Evolutionary conservation across 306 rosid genomes (phyloP).

Genomic region (Abrus pulchellus): DNA sequence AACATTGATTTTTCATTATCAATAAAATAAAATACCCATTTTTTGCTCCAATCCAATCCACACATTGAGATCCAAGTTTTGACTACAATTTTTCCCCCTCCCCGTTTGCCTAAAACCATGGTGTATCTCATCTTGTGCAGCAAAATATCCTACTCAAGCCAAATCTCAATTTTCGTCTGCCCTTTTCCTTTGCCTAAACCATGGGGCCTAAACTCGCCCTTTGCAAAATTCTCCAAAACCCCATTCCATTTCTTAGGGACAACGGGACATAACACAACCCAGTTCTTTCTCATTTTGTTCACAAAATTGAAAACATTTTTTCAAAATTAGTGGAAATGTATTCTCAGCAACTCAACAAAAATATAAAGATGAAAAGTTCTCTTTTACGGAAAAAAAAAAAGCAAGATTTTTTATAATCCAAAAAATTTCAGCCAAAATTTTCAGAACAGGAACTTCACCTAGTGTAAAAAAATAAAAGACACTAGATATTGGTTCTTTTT

Average conservation of each 20-base stretch:
- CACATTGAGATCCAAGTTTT: slow-evolving; percentile 25
- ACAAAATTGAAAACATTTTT: slow-evolving; percentile 35
- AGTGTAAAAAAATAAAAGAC: no score
- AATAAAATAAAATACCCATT: slow-evolving; percentile 40
- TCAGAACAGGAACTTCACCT: not conserved
- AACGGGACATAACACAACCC: slow-evolving; percentile 25
- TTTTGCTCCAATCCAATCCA: slow-evolving; percentile 28
- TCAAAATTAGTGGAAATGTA: slow-evolving; percentile 37
- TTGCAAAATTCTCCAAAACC: slow-evolving; percentile 8
- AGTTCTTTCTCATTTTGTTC: slow-evolving; percentile 40
- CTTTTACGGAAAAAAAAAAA: not conserved
- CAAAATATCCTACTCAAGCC: slow-evolving; percentile 47
- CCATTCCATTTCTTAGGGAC: slow-evolving; percentile 39
- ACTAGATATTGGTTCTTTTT: no score
- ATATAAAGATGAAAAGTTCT: slow-evolving; percentile 1
- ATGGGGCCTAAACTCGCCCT: slow-evolving; percentile 32
- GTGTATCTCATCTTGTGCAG: slow-evolving; percentile 39
- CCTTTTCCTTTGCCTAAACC: slow-evolving; percentile 22
- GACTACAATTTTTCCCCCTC: not conserved
- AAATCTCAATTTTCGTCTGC: slow-evolving; percentile 17
- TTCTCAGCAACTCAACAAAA: slow-evolving; percentile 4
- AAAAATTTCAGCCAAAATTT: not conserved
- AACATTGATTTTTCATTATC: slow-evolving; percentile 40
- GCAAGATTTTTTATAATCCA: not conserved
- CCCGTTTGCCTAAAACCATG: slow-evolving; percentile 41